Percentiles rank a stretch among this genome's conserved stretches.
Evolutionary conservation across 352 stramenopile genomes (phyloP).

Genomic region (Sclerospora graminicola): DNA sequence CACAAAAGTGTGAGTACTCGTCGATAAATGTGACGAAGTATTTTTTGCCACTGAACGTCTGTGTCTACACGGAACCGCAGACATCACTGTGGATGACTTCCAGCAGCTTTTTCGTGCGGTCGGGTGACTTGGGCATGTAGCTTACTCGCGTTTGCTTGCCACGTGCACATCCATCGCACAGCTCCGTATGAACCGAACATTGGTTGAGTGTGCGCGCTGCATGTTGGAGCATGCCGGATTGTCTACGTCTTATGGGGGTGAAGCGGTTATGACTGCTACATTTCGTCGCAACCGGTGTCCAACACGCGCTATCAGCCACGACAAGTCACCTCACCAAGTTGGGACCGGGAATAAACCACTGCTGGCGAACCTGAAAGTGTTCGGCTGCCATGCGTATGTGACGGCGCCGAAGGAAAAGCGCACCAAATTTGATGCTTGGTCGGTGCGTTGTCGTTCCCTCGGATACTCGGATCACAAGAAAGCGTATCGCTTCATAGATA

Average conservation of each 20-base stretch:
- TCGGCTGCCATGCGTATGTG: slow-evolving; percentile 1
- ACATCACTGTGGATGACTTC: slow-evolving; percentile 12
- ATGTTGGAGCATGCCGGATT: slow-evolving; percentile 5
- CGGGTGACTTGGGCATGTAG: too few relatives aligned
- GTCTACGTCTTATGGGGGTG: slow-evolving; percentile 1
- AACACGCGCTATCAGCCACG: background rate
- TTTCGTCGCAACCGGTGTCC: slow-evolving; percentile 4
- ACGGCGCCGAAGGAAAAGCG: background rate
- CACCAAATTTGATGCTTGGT: background rate
- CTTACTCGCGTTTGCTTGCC: too few relatives aligned
- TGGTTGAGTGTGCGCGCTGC: background rate
- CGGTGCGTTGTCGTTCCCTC: slow-evolving; percentile 1
- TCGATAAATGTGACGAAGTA: too few relatives aligned
- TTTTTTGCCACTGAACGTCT: too few relatives aligned
- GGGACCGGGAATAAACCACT: background rate
- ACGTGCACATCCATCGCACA: slow-evolving; percentile 7
- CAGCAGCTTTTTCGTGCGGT: too few relatives aligned
- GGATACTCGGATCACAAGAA: background rate
- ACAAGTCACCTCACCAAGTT: background rate
- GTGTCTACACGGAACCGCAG: too few relatives aligned
- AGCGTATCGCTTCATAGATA: background rate
- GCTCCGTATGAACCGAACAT: slow-evolving; percentile 5
- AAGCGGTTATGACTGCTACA: slow-evolving; percentile 1
- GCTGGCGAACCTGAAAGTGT: slow-evolving; percentile 1
- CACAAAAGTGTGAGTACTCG: too few relatives aligned